These are phyloP conservation scores for Quercus phellos DNA, from an alignment of 331 rosid species.

Conservation along the genomic window DNA sequence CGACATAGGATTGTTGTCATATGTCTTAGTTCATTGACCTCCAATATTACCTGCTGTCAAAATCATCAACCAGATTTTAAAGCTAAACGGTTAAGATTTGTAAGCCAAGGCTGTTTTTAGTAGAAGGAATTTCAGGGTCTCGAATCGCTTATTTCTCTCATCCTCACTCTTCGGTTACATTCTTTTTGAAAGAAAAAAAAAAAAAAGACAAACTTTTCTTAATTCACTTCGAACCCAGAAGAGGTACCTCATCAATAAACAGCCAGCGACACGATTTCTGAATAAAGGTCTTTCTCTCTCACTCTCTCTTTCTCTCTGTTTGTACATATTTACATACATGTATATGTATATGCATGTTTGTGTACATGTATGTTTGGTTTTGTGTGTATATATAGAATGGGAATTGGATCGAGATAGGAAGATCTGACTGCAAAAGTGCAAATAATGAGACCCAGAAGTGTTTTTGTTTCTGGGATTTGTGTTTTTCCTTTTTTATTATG, in stretches of 20 bases:
- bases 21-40: too few relatives aligned
- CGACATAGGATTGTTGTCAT: too few relatives aligned
- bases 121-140: not conserved
- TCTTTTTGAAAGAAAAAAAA: not conserved
- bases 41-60: too few relatives aligned
- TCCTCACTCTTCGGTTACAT: not conserved
- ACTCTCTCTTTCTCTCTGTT: not conserved
- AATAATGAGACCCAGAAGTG: not conserved
- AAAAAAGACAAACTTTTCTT: not conserved
- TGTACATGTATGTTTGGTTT: not conserved
- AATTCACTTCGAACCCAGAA: not conserved
- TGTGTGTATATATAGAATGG: not conserved
- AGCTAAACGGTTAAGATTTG: not conserved
- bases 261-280: not conserved
- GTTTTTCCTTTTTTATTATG: not conserved
- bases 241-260: not conserved
- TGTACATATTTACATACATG: not conserved
- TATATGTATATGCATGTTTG: not conserved
- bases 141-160: not conserved
- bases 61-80: too few relatives aligned
- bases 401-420: constrained; percentile 8
- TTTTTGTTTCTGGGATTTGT: not conserved
- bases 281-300: not conserved
- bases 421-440: constrained; percentile 14
- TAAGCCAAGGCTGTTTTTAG: not conserved